phyloP scores from a whole-genome alignment of 225 moss, liverwort and hornwort genomes.

The Marchantia paleacea region DNA sequence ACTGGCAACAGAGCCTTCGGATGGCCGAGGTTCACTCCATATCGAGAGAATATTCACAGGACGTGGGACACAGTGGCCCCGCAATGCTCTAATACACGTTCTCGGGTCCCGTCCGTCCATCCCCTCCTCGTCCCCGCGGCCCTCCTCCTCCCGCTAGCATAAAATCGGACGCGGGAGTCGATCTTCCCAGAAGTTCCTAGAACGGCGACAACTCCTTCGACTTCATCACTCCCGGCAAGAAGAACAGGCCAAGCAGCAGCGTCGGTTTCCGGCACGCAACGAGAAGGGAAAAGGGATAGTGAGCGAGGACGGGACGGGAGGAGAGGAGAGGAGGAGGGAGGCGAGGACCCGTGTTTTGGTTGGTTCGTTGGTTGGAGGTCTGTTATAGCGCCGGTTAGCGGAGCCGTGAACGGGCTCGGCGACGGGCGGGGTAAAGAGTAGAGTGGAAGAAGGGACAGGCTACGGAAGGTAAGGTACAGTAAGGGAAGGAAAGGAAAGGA shows the following conservation, averaged over 20 bases:
- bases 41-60: neutral
- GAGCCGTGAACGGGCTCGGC: neutral
- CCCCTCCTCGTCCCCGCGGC: no score
- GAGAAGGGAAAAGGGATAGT: neutral
- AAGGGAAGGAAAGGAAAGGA: no score
- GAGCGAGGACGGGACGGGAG: no score
- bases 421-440: neutral
- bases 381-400: neutral
- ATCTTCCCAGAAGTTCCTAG: neutral
- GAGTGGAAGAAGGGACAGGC: neutral
- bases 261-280: neutral
- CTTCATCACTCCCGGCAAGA: neutral
- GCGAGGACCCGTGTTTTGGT: no score
- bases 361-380: neutral
- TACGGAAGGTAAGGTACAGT: no score
- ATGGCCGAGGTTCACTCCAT: neutral
- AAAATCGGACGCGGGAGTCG: neutral
- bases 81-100: neutral
- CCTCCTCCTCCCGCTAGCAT: no score
- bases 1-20: no score
- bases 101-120: neutral
- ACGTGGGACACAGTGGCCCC: neutral
- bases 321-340: no score
- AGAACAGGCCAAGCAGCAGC: neutral
- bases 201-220: neutral